Percentiles rank a stretch among this genome's conserved stretches.
phyloP scores from a whole-genome alignment of 768 basidiomycete species.

The Tulasnella sp. region DNA sequence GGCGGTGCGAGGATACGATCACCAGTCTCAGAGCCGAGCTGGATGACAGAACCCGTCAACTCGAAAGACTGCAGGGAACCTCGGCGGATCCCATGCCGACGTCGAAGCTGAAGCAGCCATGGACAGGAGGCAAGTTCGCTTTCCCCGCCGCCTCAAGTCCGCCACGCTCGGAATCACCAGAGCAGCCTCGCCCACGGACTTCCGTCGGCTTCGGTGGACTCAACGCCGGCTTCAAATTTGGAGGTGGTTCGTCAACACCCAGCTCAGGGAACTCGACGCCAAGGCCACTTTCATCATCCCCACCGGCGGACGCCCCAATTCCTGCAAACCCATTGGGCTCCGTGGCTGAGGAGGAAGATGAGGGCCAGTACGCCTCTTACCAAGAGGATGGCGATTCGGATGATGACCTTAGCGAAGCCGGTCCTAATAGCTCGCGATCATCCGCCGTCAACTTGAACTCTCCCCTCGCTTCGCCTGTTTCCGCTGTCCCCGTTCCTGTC shows the following conservation, averaged over 20 bases:
- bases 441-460: background rate
- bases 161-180: background rate
- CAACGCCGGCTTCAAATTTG: conserved; percentile 32
- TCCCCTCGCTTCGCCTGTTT: background rate
- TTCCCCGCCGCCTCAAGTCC: conserved; percentile 20
- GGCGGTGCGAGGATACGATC: conserved; percentile 56
- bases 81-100: background rate
- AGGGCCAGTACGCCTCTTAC: conserved; percentile 4
- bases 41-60: conserved; percentile 39
- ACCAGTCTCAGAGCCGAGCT: conserved; percentile 45
- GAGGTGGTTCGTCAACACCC: conserved; percentile 17
- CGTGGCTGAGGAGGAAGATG: conserved; percentile 29
- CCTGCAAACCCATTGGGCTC: background rate
- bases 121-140: conserved; percentile 14
- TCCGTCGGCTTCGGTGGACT: conserved; percentile 12
- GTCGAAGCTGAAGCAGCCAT: conserved; percentile 3
- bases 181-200: conserved; percentile 6
- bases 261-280: background rate
- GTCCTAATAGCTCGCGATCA: background rate
- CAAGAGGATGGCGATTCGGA: conserved; percentile 28
- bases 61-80: background rate
- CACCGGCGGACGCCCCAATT: background rate
- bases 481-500: background rate
- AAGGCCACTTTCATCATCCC: background rate
- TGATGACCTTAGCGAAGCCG: conserved; percentile 1